phyloP scores from a whole-genome alignment of 768 basidiomycete species.

The Suillus subalutaceus region DNA sequence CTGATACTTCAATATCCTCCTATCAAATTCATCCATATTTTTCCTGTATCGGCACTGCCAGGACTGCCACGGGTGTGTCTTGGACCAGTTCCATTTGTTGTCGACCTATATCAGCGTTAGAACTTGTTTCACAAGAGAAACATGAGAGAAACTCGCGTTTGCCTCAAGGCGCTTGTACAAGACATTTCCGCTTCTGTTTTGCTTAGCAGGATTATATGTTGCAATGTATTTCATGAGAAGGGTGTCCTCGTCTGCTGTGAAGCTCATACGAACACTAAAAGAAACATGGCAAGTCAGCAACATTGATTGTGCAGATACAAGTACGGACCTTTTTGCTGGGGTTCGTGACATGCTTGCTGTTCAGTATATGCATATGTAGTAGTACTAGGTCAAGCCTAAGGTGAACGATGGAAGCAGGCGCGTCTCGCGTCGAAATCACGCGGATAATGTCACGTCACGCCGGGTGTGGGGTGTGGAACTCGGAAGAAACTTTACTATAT shows the following conservation, averaged over 20 bases:
- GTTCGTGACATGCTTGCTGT: not conserved
- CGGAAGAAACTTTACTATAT: no score
- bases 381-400: not conserved
- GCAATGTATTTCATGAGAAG: constrained; percentile 53
- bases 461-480: no score
- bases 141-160: constrained; percentile 39
- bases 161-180: constrained; percentile 47
- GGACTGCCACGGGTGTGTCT: constrained; percentile 56
- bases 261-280: constrained; percentile 30
- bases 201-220: constrained; percentile 40
- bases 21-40: constrained; percentile 45
- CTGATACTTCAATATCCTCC: constrained; percentile 43
- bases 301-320: not conserved
- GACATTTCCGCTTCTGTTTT: constrained; percentile 48
- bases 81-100: constrained; percentile 53
- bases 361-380: not conserved
- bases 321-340: not conserved
- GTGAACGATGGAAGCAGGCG: not conserved
- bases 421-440: constrained; percentile 8
- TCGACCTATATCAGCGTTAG: constrained; percentile 33
- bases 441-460: constrained; percentile 5
- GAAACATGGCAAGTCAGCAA: not conserved
- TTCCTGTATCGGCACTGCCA: constrained; percentile 66
- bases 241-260: constrained; percentile 43
- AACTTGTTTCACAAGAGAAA: not conserved